Evolutionary conservation across 495 filamentous ascomycete species (phyloP).

Genomic region (Sabuloglossum arenarium): DNA sequence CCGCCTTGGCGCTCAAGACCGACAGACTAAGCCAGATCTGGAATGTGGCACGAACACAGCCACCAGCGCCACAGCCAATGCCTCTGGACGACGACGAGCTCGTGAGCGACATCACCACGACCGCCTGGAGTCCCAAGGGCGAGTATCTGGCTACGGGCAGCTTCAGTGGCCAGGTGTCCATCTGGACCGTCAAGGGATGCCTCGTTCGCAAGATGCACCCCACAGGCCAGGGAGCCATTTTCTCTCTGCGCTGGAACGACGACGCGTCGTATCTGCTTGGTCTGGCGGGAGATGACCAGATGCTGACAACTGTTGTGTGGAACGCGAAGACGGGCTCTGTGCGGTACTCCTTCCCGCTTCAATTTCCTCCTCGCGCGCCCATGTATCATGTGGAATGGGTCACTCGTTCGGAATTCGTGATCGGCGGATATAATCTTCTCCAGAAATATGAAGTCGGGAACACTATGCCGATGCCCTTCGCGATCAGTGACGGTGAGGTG

Average conservation of each 20-base stretch:
- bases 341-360: conserved; percentile 8
- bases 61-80: conserved; percentile 18
- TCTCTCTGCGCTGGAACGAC: conserved; percentile 21
- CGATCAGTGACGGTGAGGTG: conserved; percentile 9
- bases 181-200: conserved; percentile 43
- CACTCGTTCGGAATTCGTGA: conserved; percentile 31
- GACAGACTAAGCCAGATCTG: conserved; percentile 65
- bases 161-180: conserved; percentile 32
- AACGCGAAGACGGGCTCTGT: conserved; percentile 22
- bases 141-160: conserved; percentile 44
- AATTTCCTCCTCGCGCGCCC: conserved; percentile 15
- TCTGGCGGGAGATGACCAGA: conserved; percentile 20
- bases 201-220: conserved; percentile 26
- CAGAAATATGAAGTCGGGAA: conserved; percentile 17
- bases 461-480: conserved; percentile 24
- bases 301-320: conserved; percentile 21
- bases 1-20: conserved; percentile 49
- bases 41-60: conserved; percentile 36
- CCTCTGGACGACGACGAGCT: conserved; percentile 22
- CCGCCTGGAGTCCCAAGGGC: conserved; percentile 54
- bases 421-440: conserved; percentile 35
- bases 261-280: conserved; percentile 21
- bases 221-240: not conserved
- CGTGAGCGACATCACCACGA: conserved; percentile 25
- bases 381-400: conserved; percentile 38